Base-by-base conservation (phyloP, 768 basidiomycete species). In the Fistulinella prunicolor region DNA sequence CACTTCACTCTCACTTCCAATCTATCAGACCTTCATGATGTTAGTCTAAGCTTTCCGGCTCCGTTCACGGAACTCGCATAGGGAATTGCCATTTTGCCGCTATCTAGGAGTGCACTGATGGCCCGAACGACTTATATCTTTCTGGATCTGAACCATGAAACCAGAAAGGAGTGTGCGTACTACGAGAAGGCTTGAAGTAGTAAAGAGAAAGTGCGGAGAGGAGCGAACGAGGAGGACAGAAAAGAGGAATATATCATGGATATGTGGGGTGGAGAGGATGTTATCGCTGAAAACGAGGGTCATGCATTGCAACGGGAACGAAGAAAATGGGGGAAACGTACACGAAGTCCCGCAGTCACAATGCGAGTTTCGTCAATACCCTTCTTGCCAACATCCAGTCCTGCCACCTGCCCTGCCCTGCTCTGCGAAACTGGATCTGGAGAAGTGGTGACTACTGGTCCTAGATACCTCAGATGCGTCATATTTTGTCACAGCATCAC, bases 361-460 rank as follows among this genome's bases (percentile, higher is more conserved):
- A 70, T 70, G 92, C 92, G 64, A 93, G 77, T 66, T 93, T 90
- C 32, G 89, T 93, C 57, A 93, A 70, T 34, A 93, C 90, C 50
- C 89, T 78, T 56, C 89, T 78, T 20, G 90, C 94, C 34, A 98
- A 78, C 89, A 93, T 93, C 65, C 94, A 91, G 68, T 98, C 96
- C 68, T 96, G 93, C 94, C 94, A 97, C 0, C 87, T 89, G 56
- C 95, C 90, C 1, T 95, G 94, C 22, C 88, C 81, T 1, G 85
- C 80, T 51, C 95, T 78, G 39, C 95, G 83, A 73, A 97, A 98
- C 62, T 98, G 95, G 38, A 98, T 87, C 3, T 95, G 94, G 67
- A 97, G 89, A n/a, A 98, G 70, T 3, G 93, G 92, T 41, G 97
- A 72, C 84, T 85, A 91, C 37, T 92, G 93, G 3, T 95, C 90